Conservation (phyloP, 1,284 basidiomycete species). For the Cutaneotrichosporon mucoides region DNA sequence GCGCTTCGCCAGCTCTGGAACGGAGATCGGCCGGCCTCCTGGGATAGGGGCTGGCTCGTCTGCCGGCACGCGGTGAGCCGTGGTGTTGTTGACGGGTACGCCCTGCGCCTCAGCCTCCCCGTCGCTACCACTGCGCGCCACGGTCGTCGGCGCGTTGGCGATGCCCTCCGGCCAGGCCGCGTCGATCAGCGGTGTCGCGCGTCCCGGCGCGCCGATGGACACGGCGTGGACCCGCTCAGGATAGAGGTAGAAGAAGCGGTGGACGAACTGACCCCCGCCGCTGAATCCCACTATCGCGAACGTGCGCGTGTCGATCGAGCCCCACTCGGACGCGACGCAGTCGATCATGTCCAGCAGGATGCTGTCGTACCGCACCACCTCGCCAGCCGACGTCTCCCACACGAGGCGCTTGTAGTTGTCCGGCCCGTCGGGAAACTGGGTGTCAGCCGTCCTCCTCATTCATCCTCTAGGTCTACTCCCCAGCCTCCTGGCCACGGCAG, state of each 20-base stretch:
- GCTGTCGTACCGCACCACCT: constrained; percentile 14
- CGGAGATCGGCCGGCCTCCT: not conserved
- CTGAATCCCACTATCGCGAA: constrained; percentile 21
- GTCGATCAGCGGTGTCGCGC: constrained; percentile 14
- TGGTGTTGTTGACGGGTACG: too few species aligned
- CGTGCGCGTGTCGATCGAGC: constrained; percentile 14
- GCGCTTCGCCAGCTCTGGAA: not conserved
- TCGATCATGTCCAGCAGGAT: constrained; percentile 20
- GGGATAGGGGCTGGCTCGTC: not conserved
- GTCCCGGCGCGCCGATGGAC: constrained; percentile 24
- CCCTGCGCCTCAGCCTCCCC: too few species aligned
- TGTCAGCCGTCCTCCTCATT: not conserved
- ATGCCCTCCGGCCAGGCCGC: constrained; percentile 17
- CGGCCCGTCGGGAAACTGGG: constrained; percentile 19
- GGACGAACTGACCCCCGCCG: constrained; percentile 24
- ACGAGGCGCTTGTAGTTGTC: constrained; percentile 23
- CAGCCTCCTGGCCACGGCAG: too few species aligned
- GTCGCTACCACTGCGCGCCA: not conserved
- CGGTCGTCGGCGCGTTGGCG: constrained; percentile 1
- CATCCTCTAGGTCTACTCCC: too few species aligned
- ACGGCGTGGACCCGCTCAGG: constrained; percentile 19
- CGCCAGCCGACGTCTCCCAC: constrained; percentile 8
- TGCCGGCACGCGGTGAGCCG: too few species aligned
- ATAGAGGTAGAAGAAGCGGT: constrained; percentile 24
- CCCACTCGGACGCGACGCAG: constrained; percentile 16